Evolutionary conservation across 2,329 filamentous ascomycete genomes (phyloP), one percentile per base, ranked within the genome.

Genomic region (Fonsecaea multimorphosa): DNA sequence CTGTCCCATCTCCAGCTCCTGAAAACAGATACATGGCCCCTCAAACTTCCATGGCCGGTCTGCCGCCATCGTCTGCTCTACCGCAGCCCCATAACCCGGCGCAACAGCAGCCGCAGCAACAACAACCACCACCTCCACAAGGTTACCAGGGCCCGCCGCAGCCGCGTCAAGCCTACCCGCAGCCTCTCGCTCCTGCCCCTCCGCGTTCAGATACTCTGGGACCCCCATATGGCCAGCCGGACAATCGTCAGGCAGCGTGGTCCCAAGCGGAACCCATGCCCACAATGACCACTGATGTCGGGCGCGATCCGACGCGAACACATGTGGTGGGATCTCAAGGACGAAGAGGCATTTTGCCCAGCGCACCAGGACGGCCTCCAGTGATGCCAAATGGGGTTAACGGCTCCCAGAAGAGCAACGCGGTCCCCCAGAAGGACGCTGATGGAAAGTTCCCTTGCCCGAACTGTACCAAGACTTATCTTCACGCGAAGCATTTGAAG

Each of bases 371-470:
- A 51, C 86, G 93, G 66, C 91, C 93, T 63, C 88, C 91, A 61
- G 91, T 92, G 29, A 88, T 91, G 34, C 83, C 89, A 53, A 79
- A 82, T 69, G 79, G 78, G 34, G 74, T 91, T 51, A 88, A 87
- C 70, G 85, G 86, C 51, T 83, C 86, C 32, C 84, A 86, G 9
- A 96, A 97, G 84, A 91, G 86, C 74, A 89, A 91, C 67, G 87
- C 91, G 68, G 95, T 96, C 69, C 93, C 93, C 16, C 90, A 92
- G 73, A 97, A 98, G 83, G 94, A 98, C 78, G 92, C 93, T 8
- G 94, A 98, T 77, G 95, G 95, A 76, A 98, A 98, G 83, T 99
- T 96, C 76, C 94, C 95, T 66, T 99, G 95, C 81, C 93, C 93
- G 74, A 93, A 98, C 79, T 99, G 95, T 82, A 97, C 92, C 74